Evolutionary conservation across 768 basidiomycete genomes (phyloP), one percentile per base, ranked within the genome.

Genomic region (Leccinellum luteum): DNA sequence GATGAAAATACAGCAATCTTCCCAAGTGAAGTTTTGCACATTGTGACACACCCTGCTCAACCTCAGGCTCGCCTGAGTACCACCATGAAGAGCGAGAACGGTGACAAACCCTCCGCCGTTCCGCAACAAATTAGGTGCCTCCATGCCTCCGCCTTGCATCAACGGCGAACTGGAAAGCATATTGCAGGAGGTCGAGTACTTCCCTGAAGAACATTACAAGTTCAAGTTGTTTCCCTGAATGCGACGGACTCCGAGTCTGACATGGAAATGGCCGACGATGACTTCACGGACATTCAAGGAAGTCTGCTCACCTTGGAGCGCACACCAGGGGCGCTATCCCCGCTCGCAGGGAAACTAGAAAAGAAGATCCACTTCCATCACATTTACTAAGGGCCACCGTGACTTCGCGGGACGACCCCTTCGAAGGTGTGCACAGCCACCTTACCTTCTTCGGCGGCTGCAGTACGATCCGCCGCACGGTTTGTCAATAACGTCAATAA

Each of bases 161-260:
- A 28, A 55, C 30, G 51, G 55, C 31, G 43, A 38, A 35, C 38
- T 35, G 21, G 48, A 32, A 48, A 57, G 28, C 23, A 28, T 8
- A 34, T 51, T 50, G 32, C n/a, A 12, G 45, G 48, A 44, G 44
- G 44, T 43, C 48, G 34, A 45, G 47, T 48, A 38, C 31, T 74
- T 85, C 13, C 81, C 86, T 14, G 68, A 76, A 25, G 76, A 75
- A 19, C 84, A 75, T 69, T 87, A 89, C 67, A n/a, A n/a, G n/a
- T n/a, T n/a, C n/a, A n/a, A 52, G 62, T 1, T 58, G 68, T 2
- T 89, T 86, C 65, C 72, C 89, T 48, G 27, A 12, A 23, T 28
- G 25, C 15, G 48, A 28, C 27, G 48, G 44, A 45, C 23, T 31
- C 27, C 34, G 32, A 30, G 41, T 43, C 14, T 41, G 51, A 63